Evolutionary conservation across 768 basidiomycete species (phyloP), one percentile per base, ranked within the genome.

Genomic region (Lactifluus echinatus): DNA sequence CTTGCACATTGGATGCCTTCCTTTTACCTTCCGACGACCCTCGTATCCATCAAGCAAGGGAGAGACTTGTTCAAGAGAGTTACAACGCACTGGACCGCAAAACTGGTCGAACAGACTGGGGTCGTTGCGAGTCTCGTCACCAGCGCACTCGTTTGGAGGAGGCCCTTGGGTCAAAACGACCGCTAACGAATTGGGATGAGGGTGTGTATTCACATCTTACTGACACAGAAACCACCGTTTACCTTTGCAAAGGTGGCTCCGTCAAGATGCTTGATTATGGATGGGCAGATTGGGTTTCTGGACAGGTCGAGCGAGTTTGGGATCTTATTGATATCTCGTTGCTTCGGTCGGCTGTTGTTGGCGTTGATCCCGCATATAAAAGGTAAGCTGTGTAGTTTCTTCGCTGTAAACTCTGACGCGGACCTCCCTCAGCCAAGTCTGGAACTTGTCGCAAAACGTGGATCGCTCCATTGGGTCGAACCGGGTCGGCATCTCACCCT

Each of bases 391-490:
- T 44, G 3, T 21, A 2, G n/a, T 31, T 33, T n/a, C 15, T 31
- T 53, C 2, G n/a, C 21, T 42, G 34, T 19, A 11, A 23, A 8
- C 31, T 36, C 26, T 63, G n/a, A 51, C 39, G 19, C 14, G 11
- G 19, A 42, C 51, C 34, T 29, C 21, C 36, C 24, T 28, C 61
- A 93, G 90, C 2, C 79, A 84, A 70, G 89, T 97, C 1, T 96
- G 93, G 93, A 97, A 97, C 70, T 77, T 97, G 5, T 93, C 91
- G 2, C 94, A 97, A 71, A 97, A 97, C 64, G 94, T 96, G 23
- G 94, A 97, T 70, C 82, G 94, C 14, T 87, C 87, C 26, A 92
- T 86, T 44, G 88, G 89, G 7, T 85, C 88, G 0, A 80, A 77
- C 63, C 85, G 84, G 69, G 73, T 84, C 11, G 94, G 93, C 21